phyloP scores from a whole-genome alignment of 176 grass and related monocot species.

The Oryza coarctata region DNA sequence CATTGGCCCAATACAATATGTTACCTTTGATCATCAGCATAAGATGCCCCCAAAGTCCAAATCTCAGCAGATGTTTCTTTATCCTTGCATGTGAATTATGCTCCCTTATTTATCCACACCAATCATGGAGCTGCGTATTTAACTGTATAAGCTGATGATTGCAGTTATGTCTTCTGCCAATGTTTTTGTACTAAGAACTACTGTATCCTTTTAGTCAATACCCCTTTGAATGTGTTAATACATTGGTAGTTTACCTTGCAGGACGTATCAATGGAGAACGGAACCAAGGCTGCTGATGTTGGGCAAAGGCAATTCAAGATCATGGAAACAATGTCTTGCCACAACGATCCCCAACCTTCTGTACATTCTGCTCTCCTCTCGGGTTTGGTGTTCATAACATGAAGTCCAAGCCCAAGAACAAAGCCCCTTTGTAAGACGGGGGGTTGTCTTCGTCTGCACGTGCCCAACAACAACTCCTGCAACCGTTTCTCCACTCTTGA shows the following conservation, averaged over 20 bases:
- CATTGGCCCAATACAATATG: neutral
- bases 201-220: neutral
- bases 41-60: neutral
- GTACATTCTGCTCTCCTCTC: conserved; percentile 27
- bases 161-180: neutral
- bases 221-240: neutral
- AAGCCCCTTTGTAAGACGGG: conserved; percentile 36
- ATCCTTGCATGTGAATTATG: neutral
- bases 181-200: neutral
- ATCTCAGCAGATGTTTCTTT: neutral
- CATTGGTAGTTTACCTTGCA: conserved; percentile 2
- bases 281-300: neutral
- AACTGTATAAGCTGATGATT: neutral
- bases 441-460: conserved; percentile 44
- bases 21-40: neutral
- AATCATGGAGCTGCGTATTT: neutral
- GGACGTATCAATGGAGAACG: conserved; percentile 26
- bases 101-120: neutral
- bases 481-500: conserved; percentile 52
- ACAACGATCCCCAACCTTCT: neutral
- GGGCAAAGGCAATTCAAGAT: neutral
- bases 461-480: conserved; percentile 71
- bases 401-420: conserved; percentile 28
- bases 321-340: neutral
- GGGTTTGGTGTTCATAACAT: conserved; percentile 30